A percentile compares a stretch with the other conserved stretches of the same genome.
These are phyloP conservation scores for Suillus sp. DNA, from an alignment of 768 basidiomycete species.

Conservation along the genomic window DNA sequence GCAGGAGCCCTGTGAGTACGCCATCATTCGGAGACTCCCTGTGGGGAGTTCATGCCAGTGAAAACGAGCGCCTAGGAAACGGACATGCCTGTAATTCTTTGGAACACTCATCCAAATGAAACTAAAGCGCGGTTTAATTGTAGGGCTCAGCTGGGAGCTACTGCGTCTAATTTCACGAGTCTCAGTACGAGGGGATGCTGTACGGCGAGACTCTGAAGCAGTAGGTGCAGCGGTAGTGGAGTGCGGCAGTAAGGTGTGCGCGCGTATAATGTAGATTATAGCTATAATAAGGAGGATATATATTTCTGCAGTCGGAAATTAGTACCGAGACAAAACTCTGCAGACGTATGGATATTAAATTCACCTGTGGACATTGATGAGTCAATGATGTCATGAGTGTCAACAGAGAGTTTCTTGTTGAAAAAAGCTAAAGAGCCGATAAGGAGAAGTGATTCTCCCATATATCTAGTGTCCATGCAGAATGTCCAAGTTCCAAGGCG, in stretches of 20 bases:
- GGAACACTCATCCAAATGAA: conserved; percentile 91
- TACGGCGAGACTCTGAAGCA: conserved; percentile 20
- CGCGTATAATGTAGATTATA: conserved; percentile 62
- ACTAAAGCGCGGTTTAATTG: conserved; percentile 56
- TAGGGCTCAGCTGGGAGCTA: conserved; percentile 25
- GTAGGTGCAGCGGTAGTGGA: conserved; percentile 18
- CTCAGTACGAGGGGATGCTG: conserved; percentile 50
- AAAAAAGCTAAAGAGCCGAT: conserved; percentile 63
- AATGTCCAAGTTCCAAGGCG: conserved; percentile 47
- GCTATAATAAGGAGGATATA: conserved; percentile 54
- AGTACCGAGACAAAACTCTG: conserved; percentile 12
- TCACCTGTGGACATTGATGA: conserved; percentile 57
- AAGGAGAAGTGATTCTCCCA: conserved; percentile 66
- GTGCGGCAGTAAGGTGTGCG: conserved; percentile 51
- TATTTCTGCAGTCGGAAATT: conserved; percentile 48
- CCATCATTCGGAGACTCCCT: conserved; percentile 88
- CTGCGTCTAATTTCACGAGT: conserved; percentile 47
- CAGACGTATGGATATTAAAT: conserved; percentile 12
- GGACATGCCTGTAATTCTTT: conserved; percentile 74
- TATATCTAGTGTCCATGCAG: conserved; percentile 61
- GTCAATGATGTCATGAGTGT: conserved; percentile 28
- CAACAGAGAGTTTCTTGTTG: conserved; percentile 40
- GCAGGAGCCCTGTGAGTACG: conserved; percentile 77
- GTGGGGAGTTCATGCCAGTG: conserved; percentile 17
- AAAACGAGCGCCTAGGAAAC: conserved; percentile 16